phyloP scores from a whole-genome alignment of 2,329 filamentous ascomycete species.

The Apiospora saccharicola region DNA sequence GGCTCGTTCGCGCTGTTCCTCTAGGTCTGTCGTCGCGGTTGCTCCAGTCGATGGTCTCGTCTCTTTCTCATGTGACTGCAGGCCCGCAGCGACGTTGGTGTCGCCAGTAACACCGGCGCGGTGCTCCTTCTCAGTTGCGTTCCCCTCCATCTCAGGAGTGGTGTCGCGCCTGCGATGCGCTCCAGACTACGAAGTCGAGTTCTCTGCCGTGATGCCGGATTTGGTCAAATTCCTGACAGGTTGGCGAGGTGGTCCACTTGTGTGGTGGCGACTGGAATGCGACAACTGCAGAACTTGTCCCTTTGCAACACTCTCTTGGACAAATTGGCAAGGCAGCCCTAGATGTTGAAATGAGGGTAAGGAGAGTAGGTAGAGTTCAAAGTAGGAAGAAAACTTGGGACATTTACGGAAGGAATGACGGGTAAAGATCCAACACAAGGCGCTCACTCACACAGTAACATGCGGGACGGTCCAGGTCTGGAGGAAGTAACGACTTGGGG shows the following conservation, averaged over 20 bases:
- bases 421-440: background rate
- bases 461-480: background rate
- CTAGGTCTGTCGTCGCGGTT: conserved; percentile 36
- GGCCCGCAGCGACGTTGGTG: background rate
- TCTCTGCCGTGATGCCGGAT: background rate
- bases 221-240: background rate
- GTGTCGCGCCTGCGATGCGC: background rate
- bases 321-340: background rate
- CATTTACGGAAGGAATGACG: conserved; percentile 13
- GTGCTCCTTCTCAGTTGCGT: conserved; percentile 13
- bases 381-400: background rate
- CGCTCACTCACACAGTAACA: background rate
- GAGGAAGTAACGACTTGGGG: background rate
- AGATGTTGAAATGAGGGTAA: background rate
- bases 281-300: background rate
- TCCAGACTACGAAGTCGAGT: background rate
- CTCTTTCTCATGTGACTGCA: background rate
- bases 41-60: background rate
- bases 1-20: conserved; percentile 50
- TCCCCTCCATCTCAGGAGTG: conserved; percentile 21
- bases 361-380: background rate
- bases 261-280: conserved; percentile 9
- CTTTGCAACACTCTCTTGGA: background rate
- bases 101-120: background rate
- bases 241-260: background rate